Evolutionary conservation across 768 basidiomycete genomes (phyloP).

Genomic region (Boletus patriciae): DNA sequence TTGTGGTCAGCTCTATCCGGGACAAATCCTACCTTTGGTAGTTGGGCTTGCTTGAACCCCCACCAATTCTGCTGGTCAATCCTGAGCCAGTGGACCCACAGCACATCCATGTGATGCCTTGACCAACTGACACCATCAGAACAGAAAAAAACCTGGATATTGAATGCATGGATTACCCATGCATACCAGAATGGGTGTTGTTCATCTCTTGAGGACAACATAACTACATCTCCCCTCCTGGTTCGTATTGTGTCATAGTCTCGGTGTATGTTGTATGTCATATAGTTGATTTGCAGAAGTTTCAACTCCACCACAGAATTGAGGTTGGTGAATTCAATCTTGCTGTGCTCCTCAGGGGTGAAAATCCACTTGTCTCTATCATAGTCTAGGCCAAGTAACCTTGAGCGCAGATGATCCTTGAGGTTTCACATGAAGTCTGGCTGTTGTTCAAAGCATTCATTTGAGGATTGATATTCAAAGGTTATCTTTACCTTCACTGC

Average conservation of each 20-base stretch:
- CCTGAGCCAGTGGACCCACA: background rate
- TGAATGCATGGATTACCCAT: background rate
- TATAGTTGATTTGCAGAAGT: constrained; percentile 9
- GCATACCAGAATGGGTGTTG: constrained; percentile 20
- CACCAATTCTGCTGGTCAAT: background rate
- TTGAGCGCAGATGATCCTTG: background rate
- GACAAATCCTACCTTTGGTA: background rate
- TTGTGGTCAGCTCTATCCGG: background rate
- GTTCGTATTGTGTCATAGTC: constrained; percentile 8
- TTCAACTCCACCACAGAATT: background rate
- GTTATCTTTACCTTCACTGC: constrained; percentile 2
- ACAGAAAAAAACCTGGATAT: background rate
- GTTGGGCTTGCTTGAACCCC: background rate
- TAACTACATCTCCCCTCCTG: background rate
- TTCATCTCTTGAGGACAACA: constrained; percentile 6
- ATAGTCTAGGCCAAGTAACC: background rate
- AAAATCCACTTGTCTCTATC: constrained; percentile 9
- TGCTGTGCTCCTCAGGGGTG: constrained; percentile 2
- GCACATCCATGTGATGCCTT: background rate
- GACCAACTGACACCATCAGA: background rate
- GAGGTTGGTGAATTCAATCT: background rate
- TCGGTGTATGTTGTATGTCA: constrained; percentile 18
- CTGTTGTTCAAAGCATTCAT: background rate
- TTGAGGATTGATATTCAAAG: background rate
- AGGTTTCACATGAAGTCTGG: background rate